Evolutionary conservation across 345 rosid species (phyloP), one percentile per base, ranked within the genome.

Genomic region (Heritiera littoralis): DNA sequence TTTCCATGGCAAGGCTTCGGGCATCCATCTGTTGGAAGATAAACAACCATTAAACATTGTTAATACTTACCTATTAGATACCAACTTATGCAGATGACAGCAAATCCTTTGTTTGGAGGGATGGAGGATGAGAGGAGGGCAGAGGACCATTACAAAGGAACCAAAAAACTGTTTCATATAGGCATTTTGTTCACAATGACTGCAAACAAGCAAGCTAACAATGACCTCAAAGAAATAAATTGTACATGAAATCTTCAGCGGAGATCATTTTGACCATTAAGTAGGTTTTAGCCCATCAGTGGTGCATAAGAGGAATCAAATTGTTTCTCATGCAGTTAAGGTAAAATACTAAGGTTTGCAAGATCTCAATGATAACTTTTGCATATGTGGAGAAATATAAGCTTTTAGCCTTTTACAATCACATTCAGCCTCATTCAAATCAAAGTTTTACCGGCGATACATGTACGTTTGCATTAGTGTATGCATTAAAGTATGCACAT

Each of bases 1-100:
- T 91, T 79, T 92, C 99, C 94, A 89, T 79, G 46, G 98, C 95
- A 87, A 95, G 88, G 81, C 90, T 86, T 51, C 89, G 90, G 15
- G 93, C 91, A 91, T 95, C 99, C 99, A 95, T 92, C 99, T 95
- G 83, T 56, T 77, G 64, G 75, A 52, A 81, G 60, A 51, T 13
- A 77, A 76, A 67, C 60, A 56, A 71, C 65, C 58, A 58, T 15
- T 28, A n/a, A 54, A 48, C 60, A n/a, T 38, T 32, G 28, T 60
- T 63, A 45, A 78, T 72, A 11, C 35, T 52, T 17, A 54, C 52
- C 73, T 45, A 45, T 40, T 17, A 4, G 59, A 40, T 72, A 72
- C 48, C 13, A 46, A 69, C 7, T 3, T 77, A 61, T 72, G 58
- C 49, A n/a, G 14, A 64, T 77, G 56, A 56, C 41, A n/a, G 54